Evolutionary conservation across 371 early-diverging fungal genomes (phyloP), one percentile per base, ranked within the genome.

Genomic region (Sanchytrium tribonematis): DNA sequence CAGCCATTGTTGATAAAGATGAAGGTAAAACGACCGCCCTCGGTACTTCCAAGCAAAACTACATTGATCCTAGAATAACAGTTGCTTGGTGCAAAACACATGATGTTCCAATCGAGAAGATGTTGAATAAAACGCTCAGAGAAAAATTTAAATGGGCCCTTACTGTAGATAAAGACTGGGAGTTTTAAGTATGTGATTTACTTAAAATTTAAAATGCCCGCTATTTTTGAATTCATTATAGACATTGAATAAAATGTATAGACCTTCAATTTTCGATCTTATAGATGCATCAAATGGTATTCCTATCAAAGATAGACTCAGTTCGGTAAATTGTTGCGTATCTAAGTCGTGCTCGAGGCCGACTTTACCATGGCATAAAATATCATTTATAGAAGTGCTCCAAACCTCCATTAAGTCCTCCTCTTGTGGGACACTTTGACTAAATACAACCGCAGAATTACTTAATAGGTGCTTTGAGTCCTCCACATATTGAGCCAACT

Each of bases 81-180:
- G 84, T 84, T 28, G 88, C 91, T 29, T 97, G 97, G 97, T 89
- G 91, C 78, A 79, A 84, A 69, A 86, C 86, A 73, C 75, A 87
- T 73, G 79, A 83, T 67, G 91, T 97, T 1, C 93, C 95, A 0
- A 32, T 90, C 28, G 93, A 89, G 69, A 94, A 91, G 78, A 88
- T 94, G 32, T 93, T 94, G 73, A 87, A 83, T 78, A 85, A 85
- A 75, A 87, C 87, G 0, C 76, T 96, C 73, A 76, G 87, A 22
- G 90, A 90, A 29, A 97, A 97, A 78, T 97, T 97, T 78, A 86
- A 88, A 76, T 96, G 97, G 97, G 96, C 97, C 29, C 80, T 85
- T 75, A 81, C 80, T 0, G 86, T 86, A 1, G 86, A 85, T 74
- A 78, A 72, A 1, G 75, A 85, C 66, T 91, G 88, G 89, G 78